These are phyloP conservation scores for Candida boleticola DNA, from an alignment of 805 yeast genomes.

Conservation along the genomic window DNA sequence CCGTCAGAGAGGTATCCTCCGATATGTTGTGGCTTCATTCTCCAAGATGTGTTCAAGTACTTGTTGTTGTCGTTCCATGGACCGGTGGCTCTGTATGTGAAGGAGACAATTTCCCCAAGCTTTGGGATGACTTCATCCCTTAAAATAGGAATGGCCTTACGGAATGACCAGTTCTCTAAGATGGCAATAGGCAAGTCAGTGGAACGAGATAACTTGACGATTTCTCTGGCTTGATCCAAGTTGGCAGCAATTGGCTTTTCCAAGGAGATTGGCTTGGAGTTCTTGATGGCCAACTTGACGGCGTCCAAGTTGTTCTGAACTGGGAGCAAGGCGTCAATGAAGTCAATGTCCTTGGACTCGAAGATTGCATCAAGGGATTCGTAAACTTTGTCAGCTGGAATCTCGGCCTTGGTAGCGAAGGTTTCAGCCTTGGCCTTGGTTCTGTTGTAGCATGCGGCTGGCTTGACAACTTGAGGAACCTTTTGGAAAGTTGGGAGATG, in stretches of 20 bases:
- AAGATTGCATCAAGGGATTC: slow-evolving; percentile 64
- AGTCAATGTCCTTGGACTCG: slow-evolving; percentile 63
- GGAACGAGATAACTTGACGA: slow-evolving; percentile 62
- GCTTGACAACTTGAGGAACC: slow-evolving; percentile 48
- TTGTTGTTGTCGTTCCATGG: slow-evolving; percentile 60
- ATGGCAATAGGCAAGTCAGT: slow-evolving; percentile 70
- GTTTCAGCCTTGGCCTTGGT: slow-evolving; percentile 78
- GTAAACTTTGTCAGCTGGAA: slow-evolving; percentile 50
- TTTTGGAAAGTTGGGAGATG: slow-evolving; percentile 75
- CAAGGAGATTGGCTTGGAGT: slow-evolving; percentile 74
- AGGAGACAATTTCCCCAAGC: slow-evolving; percentile 72
- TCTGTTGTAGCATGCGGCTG: slow-evolving; percentile 77
- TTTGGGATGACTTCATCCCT: slow-evolving; percentile 53
- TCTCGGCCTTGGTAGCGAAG: slow-evolving; percentile 66
- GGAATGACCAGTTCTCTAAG: slow-evolving; percentile 85
- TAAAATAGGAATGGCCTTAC: slow-evolving; percentile 54
- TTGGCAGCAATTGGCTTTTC: slow-evolving; percentile 95
- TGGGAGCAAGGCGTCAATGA: slow-evolving; percentile 86
- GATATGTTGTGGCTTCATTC: slow-evolving; percentile 84
- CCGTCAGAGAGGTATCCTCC: slow-evolving; percentile 95
- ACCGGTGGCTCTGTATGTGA: slow-evolving; percentile 74
- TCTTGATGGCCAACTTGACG: slow-evolving; percentile 65
- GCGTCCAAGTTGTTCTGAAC: slow-evolving; percentile 73
- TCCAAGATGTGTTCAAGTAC: slow-evolving; percentile 76
- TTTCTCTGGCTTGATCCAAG: slow-evolving; percentile 73